Evolutionary conservation across 1,139 yeast species (phyloP), one percentile per base, ranked within the genome.

Genomic region (Saccharomyces hybrid): DNA sequence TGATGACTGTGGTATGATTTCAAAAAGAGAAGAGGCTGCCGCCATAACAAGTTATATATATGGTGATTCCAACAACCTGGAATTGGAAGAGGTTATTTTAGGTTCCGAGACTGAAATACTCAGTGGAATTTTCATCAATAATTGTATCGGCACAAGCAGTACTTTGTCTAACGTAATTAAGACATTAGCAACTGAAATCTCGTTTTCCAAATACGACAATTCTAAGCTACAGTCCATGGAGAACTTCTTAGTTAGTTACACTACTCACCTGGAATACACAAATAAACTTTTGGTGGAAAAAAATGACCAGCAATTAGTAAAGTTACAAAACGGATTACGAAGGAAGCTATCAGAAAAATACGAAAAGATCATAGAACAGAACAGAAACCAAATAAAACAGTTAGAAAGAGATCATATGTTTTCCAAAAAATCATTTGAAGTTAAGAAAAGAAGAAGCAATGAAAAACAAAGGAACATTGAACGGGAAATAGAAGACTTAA

Each of bases 21-120:
- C 44, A 3, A 5, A 38, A 16, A 38, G n/a, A 11, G 64, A 61
- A n/a, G 71, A 54, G 52, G 58, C 56, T 53, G 69, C 20, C 20
- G 69, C 83, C 1, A 78, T 86, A 61, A 95, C 85, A 64, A 82
- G 81, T 34, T 85, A 93, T 1, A 76, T 88, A 61, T 88, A 87
- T 70, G 90, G 95, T 47, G 95, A 87, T 63, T 79, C 85, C 31
- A 79, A 79, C 60, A 79, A 85, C 5, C 71, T 79, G n/a, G 71
- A 70, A 32, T 64, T 84, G 48, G 89, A 84, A 59, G 85, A 83
- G 54, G 73, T 77, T 50, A 71, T 84, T 9, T 67, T 82, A 55
- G 83, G 84, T 2, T 73, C 81, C 34, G 76, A 79, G 53, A 75
- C 79, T 28, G 76, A 76, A 55, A 74, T 78, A 6, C 73, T 80